Evolutionary conservation across 176 grass and related monocot species (phyloP).

Genomic region (Zea luxurians): DNA sequence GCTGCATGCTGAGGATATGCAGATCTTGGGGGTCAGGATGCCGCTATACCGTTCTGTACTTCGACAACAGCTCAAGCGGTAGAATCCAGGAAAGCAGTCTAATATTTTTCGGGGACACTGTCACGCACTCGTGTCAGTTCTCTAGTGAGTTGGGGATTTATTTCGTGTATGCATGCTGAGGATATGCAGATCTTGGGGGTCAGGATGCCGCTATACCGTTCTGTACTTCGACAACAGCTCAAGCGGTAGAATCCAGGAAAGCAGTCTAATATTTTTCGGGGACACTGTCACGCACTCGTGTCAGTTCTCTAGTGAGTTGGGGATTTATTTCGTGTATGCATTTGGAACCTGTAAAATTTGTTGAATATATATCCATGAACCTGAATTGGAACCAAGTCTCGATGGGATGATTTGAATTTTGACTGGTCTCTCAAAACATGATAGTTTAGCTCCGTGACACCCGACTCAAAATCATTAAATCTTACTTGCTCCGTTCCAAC

Average conservation of each 20-base stretch:
- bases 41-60: background rate
- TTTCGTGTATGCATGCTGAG: background rate
- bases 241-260: background rate
- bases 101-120: background rate
- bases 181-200: too few relatives aligned
- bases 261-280: background rate
- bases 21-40: too few relatives aligned
- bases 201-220: background rate
- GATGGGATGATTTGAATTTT: background rate
- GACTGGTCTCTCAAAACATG: too few relatives aligned
- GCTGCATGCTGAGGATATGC: too few relatives aligned
- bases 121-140: background rate
- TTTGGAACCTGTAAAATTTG: background rate
- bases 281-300: background rate
- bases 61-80: background rate
- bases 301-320: background rate
- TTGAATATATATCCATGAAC: background rate
- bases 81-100: background rate
- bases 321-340: background rate
- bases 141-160: background rate
- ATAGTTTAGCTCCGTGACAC: background rate
- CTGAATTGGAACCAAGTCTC: background rate
- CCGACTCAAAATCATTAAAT: too few relatives aligned
- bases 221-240: background rate
- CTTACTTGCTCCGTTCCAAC: too few relatives aligned